These are phyloP conservation scores for Termitomyces sp. DNA, from an alignment of 768 basidiomycete species.

Conservation along the genomic window DNA sequence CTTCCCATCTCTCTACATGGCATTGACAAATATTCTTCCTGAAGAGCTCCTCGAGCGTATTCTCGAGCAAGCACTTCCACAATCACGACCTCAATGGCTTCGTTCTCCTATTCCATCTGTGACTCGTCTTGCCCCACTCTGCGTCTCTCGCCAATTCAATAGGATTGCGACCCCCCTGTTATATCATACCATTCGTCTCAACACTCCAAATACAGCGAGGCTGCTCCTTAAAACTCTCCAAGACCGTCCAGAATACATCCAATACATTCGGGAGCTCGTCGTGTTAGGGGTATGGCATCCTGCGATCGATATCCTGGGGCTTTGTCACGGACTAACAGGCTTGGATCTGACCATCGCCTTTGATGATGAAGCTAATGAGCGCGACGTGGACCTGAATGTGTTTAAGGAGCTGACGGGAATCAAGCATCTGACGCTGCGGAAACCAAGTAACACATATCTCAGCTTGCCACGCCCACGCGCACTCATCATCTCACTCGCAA, in stretches of 20 bases:
- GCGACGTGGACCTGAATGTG: constrained; percentile 38
- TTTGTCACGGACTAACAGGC: constrained; percentile 19
- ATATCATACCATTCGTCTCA: constrained; percentile 50
- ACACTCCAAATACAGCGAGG: constrained; percentile 33
- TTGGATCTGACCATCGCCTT: constrained; percentile 38
- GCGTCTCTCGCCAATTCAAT: constrained; percentile 47
- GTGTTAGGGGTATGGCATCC: constrained; percentile 38
- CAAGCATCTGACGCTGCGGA: constrained; percentile 49
- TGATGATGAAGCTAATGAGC: constrained; percentile 19
- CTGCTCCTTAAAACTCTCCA: constrained; percentile 36
- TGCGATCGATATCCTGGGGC: constrained; percentile 33
- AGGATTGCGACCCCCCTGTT: constrained; percentile 57
- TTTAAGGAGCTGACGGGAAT: constrained; percentile 35
- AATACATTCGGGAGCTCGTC: constrained; percentile 37
- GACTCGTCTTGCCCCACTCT: constrained; percentile 38
- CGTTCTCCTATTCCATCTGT: constrained; percentile 20
- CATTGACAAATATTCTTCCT: constrained; percentile 13
- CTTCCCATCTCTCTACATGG: too few relatives aligned
- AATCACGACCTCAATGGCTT: neutral
- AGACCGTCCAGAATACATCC: constrained; percentile 32
- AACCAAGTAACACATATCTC: constrained; percentile 48
- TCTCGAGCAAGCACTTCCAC: constrained; percentile 18
- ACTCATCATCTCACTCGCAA: constrained; percentile 43
- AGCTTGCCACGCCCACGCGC: constrained; percentile 44
- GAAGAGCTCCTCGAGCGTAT: constrained; percentile 45